Conservation (phyloP, 1,284 basidiomycete genomes). For the Tetrapyrgos nigripes region DNA sequence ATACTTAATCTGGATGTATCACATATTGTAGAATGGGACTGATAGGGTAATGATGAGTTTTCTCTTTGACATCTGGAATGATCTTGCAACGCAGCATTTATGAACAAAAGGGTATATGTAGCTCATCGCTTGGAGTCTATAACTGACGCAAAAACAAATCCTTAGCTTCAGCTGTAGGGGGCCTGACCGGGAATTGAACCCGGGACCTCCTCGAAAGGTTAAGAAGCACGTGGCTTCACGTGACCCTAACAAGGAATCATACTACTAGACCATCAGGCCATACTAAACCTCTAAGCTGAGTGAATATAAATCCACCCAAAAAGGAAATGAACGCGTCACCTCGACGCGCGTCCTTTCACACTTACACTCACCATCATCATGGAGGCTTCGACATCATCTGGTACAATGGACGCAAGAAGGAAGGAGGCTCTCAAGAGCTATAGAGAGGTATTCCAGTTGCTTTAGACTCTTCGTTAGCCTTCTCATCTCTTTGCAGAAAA, state of each 20-base stretch:
- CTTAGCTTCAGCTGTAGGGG: neutral
- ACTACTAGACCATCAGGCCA: no score
- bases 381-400: conserved; percentile 61
- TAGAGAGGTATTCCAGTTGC: conserved; percentile 55
- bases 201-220: conserved; percentile 14
- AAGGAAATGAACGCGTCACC: conserved; percentile 36
- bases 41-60: no score
- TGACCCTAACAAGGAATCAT: conserved; percentile 74
- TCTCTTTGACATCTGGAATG: no score
- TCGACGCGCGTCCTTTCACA: conserved; percentile 47
- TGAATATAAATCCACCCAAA: neutral
- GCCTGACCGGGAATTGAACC: conserved; percentile 13
- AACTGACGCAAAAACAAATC: no score
- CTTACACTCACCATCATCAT: conserved; percentile 47
- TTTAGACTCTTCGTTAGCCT: neutral
- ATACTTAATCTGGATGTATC: no score
- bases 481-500: conserved; percentile 67
- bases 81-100: no score
- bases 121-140: no score
- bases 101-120: no score
- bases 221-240: no score
- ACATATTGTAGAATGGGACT: no score
- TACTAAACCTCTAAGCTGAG: neutral
- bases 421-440: conserved; percentile 72
- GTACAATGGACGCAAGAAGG: conserved; percentile 63